Evolutionary conservation across 202 grass and related monocot genomes (phyloP).

Genomic region (Hordeum pubiflorum): DNA sequence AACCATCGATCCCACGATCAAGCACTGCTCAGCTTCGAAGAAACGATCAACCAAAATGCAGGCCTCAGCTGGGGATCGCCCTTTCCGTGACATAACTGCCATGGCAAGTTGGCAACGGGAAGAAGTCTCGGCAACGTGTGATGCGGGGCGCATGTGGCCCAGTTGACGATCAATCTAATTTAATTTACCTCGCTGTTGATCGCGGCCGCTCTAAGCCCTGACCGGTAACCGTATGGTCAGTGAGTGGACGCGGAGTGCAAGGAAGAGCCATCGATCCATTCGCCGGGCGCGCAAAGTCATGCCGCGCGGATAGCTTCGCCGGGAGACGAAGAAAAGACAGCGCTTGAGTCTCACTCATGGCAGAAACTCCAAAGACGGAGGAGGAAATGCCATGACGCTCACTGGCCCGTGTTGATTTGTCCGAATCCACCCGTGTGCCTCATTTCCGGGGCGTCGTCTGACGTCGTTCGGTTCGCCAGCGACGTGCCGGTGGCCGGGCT

Average conservation of each 20-base stretch:
- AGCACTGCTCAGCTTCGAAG: neutral
- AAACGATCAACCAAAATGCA: neutral
- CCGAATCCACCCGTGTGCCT: neutral
- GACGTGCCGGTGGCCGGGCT: neutral
- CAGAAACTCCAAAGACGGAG: neutral
- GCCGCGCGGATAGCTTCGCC: neutral
- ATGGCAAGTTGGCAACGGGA: neutral
- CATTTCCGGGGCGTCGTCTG: neutral
- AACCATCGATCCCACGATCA: neutral
- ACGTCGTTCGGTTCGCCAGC: neutral
- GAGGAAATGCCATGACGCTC: neutral
- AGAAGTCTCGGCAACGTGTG: neutral
- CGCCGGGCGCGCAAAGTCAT: neutral
- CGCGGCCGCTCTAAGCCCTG: neutral
- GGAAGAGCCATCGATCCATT: neutral
- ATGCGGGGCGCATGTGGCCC: neutral
- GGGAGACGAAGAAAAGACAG: neutral
- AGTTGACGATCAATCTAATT: too few species aligned
- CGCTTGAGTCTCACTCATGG: neutral
- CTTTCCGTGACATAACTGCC: neutral
- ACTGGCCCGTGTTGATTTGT: neutral
- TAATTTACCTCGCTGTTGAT: neutral
- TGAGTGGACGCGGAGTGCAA: neutral
- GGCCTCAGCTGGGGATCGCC: constrained; percentile 1
- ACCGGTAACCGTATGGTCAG: neutral